Evolutionary conservation across 164 flowering plant species (phyloP), one percentile per base, ranked within the genome.

Genomic region (Vitis amurensis): DNA sequence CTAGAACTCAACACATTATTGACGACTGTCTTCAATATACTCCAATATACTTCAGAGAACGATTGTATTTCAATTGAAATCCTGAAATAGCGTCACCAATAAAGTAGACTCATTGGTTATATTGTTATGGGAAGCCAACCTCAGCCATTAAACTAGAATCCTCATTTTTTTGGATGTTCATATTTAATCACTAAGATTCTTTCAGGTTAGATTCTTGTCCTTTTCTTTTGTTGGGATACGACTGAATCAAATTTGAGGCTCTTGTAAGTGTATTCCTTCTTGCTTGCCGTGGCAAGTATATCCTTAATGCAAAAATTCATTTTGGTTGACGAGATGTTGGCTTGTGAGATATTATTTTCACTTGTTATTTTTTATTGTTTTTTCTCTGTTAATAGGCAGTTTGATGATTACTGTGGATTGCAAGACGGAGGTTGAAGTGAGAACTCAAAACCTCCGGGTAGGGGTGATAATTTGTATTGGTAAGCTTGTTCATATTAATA

Each of bases 161-260:
- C 71, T 48, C 16, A 67, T 67, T 71, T 56, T 31, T 61, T 63
- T 9, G 15, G 31, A 30, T 64, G 55, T 29, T 44, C 10, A 48
- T 58, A 44, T 29, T 51, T 19, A 23, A 50, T 59, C n/a, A 12
- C 66, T 17, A 61, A 53, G 4, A 63, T 68, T 73, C 64, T 68
- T 68, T 73, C 37, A 4, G 19, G 37, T 55, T 51, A 19, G 68
- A 49, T 59, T 64, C 11, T 2, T n/a, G 16, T 19, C 14, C n/a
- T 64, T 64, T 64, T 11, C 2, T 49, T 48, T 7, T 11, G 12
- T 64, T 29, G 55, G 37, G 16, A 53, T 53, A 27, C 30, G 52
- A 52, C 4, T 2, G 58, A 29, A 51, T 65, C 55, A 64, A 5
- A 57, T 57, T 57, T 57, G n/a, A 16, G 9, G 27, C 8, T 57